Conservation (phyloP, 257 asterid species). For the Ajuga chamaepitys region DNA sequence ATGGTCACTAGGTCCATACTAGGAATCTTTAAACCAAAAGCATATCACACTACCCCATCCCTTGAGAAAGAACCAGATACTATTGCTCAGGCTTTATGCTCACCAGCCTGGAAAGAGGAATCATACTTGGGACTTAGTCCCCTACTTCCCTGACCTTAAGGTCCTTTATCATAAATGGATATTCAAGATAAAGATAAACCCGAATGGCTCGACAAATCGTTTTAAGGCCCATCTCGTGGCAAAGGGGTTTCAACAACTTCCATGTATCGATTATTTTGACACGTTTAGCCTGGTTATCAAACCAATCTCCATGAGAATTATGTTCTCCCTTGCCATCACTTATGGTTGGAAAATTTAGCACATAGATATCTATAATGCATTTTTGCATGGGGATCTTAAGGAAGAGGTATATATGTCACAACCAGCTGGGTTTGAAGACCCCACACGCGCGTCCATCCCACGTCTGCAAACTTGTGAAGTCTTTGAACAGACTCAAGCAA, state of each 20-base stretch:
- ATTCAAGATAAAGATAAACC: background rate
- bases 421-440: background rate
- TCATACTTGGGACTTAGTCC: background rate
- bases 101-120: background rate
- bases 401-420: no score
- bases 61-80: background rate
- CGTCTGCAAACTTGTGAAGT: background rate
- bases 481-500: background rate
- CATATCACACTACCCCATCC: background rate
- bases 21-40: background rate
- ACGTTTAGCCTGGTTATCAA: background rate
- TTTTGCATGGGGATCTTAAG: no score
- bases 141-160: background rate
- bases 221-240: background rate
- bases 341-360: background rate
- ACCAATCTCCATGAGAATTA: background rate
- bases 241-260: background rate
- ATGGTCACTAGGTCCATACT: background rate
- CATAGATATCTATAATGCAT: background rate
- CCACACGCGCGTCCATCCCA: rapidly evolving
- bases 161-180: background rate
- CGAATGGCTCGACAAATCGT: background rate
- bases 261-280: background rate
- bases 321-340: background rate
- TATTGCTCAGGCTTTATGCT: background rate